Evolutionary conservation across 1,139 yeast genomes (phyloP).

Genomic region (Saccharomyces pastorianus): DNA sequence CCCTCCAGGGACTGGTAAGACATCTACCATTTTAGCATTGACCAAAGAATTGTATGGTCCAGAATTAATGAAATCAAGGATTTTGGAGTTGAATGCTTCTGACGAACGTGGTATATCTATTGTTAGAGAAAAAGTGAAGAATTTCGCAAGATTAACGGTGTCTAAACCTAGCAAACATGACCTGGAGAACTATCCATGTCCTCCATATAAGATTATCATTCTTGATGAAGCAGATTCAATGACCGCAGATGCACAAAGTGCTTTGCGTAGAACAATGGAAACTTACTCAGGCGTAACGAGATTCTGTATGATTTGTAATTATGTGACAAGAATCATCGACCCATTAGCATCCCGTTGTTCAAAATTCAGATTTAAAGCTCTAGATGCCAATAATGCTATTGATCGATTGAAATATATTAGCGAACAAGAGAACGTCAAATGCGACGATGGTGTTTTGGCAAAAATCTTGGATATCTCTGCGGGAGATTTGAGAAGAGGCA

Average conservation of each 20-base stretch:
- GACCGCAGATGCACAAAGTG: slow-evolving; percentile 98
- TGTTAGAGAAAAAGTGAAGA: slow-evolving; percentile 86
- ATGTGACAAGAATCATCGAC: slow-evolving; percentile 90
- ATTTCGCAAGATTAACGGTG: slow-evolving; percentile 80
- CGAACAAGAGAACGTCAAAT: slow-evolving; percentile 40
- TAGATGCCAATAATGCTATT: slow-evolving; percentile 65
- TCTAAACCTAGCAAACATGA: slow-evolving; percentile 71
- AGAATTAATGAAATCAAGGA: slow-evolving; percentile 59
- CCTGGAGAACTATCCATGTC: slow-evolving; percentile 74
- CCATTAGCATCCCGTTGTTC: slow-evolving; percentile 95
- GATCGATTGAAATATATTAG: slow-evolving; percentile 54
- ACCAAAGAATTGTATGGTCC: slow-evolving; percentile 83
- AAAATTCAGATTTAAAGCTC: slow-evolving; percentile 78
- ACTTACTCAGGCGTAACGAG: slow-evolving; percentile 85
- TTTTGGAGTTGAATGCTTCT: slow-evolving; percentile 87
- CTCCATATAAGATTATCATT: slow-evolving; percentile 79
- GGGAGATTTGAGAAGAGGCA: slow-evolving; percentile 91
- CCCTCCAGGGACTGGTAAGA: slow-evolving; percentile 96
- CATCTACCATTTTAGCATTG: slow-evolving; percentile 83
- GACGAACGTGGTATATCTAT: slow-evolving; percentile 94
- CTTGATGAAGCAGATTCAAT: slow-evolving; percentile 95
- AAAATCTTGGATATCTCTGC: slow-evolving; percentile 60
- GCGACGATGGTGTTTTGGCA: slow-evolving; percentile 45
- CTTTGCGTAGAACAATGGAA: slow-evolving; percentile 94
- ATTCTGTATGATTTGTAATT: slow-evolving; percentile 89